Evolutionary conservation across 2,329 filamentous ascomycete genomes (phyloP), one percentile per base, ranked within the genome.

Genomic region (Paecilomyces niveus): DNA sequence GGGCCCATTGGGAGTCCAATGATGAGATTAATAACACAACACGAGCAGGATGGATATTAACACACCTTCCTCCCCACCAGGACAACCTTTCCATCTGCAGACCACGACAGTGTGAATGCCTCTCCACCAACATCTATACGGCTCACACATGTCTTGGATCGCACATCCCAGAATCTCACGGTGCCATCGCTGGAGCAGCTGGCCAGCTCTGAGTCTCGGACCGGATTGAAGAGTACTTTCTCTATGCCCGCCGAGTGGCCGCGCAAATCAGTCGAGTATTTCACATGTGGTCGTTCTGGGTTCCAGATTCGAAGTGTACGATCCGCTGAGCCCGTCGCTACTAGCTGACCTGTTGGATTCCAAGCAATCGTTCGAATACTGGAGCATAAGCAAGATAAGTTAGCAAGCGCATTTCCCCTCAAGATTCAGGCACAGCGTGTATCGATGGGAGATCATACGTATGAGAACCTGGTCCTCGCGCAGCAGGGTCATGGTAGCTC

Each of bases 231-330:
- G 10, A 77, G 64, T 13, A 80, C 77, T 56, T 80, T 77, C 64
- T 81, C 78, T 22, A 80, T 75, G 2, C 71, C 76, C 15, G 74
- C 76, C 2, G 75, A 70, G 61, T 81, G 78, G 6, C 78, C 78
- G 59, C 77, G 75, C 53, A 81, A 66, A 56, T 81, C 78, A 4
- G 76, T 80, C 31, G 78, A 79, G 62, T 79, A 77, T 65, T 74
- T 74, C 26, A 74, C 72, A 60, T 73, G 69, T 18, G 78, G 74
- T 56, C 78, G 74, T 58, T 81, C 78, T 0, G 78, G 78, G 62
- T 99, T 96, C 93, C 94, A 99, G 64, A 99, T 86, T n/a, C 92
- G 88, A 52, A 99, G 80, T 0, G 87, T 87, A 56, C 93, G 92
- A 75, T 97, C 89, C 8, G 93, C 90, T 2, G 90, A 89, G 2